Evolutionary conservation across 257 asterid species (phyloP).

Genomic region (Jacaranda mimosifolia): DNA sequence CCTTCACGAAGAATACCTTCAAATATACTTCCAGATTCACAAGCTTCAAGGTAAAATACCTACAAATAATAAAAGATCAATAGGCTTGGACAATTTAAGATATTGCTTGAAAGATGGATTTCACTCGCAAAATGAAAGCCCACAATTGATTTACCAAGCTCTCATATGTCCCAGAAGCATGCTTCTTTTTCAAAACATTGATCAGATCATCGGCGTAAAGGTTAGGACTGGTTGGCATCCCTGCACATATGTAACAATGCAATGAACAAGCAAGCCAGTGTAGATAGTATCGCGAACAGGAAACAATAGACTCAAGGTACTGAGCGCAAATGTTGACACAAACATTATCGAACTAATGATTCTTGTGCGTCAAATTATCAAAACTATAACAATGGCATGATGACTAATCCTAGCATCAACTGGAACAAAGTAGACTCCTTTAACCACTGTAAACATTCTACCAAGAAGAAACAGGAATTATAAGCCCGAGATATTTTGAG

Average conservation of each 20-base stretch:
- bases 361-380: neutral
- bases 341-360: neutral
- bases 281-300: neutral
- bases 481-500: neutral
- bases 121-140: neutral
- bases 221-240: conserved; percentile 89
- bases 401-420: neutral
- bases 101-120: neutral
- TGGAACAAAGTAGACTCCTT: neutral
- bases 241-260: conserved; percentile 48
- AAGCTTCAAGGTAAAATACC: conserved; percentile 98
- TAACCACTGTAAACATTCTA: neutral
- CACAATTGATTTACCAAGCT: conserved; percentile 67
- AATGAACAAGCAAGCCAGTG: conserved; percentile 21
- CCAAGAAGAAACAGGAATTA: neutral
- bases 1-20: conserved; percentile 95
- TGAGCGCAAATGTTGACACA: neutral
- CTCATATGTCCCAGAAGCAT: conserved; percentile 89
- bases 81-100: conserved; percentile 25
- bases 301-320: neutral
- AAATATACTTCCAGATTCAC: conserved; percentile 95
- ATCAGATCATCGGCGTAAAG: conserved; percentile 81
- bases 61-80: conserved; percentile 35
- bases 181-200: conserved; percentile 72
- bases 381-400: conserved; percentile 1